Evolutionary conservation across 371 early-diverging fungal genomes (phyloP).

Genomic region (Nematocida sp.): DNA sequence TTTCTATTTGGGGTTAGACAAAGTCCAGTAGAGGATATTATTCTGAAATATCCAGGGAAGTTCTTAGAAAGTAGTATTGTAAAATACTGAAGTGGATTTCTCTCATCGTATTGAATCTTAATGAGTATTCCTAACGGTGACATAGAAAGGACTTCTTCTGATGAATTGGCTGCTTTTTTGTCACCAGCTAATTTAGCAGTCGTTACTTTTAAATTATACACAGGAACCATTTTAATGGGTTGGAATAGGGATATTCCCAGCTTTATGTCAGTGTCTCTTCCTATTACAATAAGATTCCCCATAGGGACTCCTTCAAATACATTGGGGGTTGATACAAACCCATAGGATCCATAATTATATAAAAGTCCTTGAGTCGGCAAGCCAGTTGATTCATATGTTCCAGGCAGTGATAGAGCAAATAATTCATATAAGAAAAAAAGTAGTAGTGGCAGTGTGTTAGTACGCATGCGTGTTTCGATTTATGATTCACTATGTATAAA

Average conservation of each 20-base stretch:
- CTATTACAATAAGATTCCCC: slow-evolving; percentile 1
- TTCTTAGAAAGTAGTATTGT: background rate
- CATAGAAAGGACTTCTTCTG: background rate
- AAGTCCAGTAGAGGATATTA: background rate
- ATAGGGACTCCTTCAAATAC: background rate
- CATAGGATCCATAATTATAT: slow-evolving; percentile 23
- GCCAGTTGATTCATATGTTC: background rate
- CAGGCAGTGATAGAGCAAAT: too few relatives aligned
- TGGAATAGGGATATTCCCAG: background rate
- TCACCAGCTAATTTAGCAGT: background rate
- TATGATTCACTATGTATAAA: background rate
- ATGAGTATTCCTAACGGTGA: background rate
- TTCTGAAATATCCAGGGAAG: background rate
- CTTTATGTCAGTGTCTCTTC: background rate
- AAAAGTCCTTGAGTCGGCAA: background rate
- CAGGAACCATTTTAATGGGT: background rate
- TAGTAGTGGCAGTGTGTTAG: background rate
- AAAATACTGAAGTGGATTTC: slow-evolving; percentile 11
- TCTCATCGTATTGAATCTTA: background rate
- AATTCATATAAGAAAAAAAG: background rate
- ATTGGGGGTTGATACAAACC: slow-evolving; percentile 1
- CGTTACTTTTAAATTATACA: background rate
- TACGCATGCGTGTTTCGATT: background rate
- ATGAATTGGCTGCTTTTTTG: background rate
- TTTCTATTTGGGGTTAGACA: slow-evolving; percentile 37